Evolutionary conservation across 2,329 filamentous ascomycete species (phyloP), one percentile per base, ranked within the genome.

Genomic region (Xylariomycetidae sp.): DNA sequence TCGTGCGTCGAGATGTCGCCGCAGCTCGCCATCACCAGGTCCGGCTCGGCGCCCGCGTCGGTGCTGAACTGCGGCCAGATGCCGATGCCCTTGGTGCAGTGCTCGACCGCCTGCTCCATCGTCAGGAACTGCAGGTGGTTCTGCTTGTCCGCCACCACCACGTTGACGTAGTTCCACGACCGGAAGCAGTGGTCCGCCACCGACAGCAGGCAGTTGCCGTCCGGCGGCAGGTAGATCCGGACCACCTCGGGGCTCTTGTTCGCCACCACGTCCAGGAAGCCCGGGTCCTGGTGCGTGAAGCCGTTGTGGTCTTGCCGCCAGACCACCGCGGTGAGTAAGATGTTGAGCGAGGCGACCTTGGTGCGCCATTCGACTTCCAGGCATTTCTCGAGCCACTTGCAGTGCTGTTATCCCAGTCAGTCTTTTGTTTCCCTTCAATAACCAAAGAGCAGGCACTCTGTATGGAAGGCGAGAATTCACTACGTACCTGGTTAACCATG

Each of bases 221-320:
- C 85, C 0, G 85, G 84, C 15, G 85, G 85, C 4, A 89, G 74
- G 56, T 89, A 89, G 52, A 89, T 87, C 34, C 85, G 80, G 12
- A 87, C 83, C 4, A 88, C 81, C 47, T 88, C 82, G 6, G 85
- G 84, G 44, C 76, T 82, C 66, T 88, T 88, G 66, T 89, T 88
- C 46, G 78, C 80, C 3, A 89, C 74, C 0, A 88, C 80, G 44
- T 88, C 83, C 10, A 89, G 72, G 70, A 89, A 89, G 25, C 83
- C 83, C 0, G 84, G 85, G 44, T 88, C 83, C 56, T 88, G 84
- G 54, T 88, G 84, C 0, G 82, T 88, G 63, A 89, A 89, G 22
- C 85, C 85, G 50, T 88, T 89, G 67, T 88, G 85, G 45, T 88
- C 85, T 64, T 88, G 85, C 49, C 85, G 69, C 85, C 84, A 88